A percentile compares a stretch with the other conserved stretches of the same genome.
These are phyloP conservation scores for Leishmania aethiopica DNA, from an alignment of 208 protist species.

Conservation along the genomic window DNA sequence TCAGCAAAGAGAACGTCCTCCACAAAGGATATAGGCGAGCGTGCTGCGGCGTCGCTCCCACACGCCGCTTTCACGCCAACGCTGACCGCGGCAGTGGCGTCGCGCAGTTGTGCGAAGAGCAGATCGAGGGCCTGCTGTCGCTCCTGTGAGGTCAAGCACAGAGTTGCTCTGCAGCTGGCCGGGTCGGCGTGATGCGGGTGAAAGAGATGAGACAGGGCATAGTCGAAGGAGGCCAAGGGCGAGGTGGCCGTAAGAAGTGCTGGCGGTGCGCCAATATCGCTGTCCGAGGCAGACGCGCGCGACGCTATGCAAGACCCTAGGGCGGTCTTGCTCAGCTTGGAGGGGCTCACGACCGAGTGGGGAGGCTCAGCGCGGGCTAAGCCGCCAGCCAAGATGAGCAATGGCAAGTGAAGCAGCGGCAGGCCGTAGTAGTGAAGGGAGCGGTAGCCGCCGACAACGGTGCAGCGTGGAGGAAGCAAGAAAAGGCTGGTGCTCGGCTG, in stretches of 20 bases:
- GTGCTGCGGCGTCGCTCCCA: neutral
- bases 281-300: neutral
- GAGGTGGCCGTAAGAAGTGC: constrained; percentile 1
- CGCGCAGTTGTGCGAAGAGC: constrained; percentile 2
- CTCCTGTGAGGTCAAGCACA: constrained; percentile 28
- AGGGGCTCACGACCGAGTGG: neutral
- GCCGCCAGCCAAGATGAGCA: constrained; percentile 27
- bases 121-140: neutral
- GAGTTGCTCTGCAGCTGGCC: constrained; percentile 2
- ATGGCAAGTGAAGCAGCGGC: constrained; percentile 55
- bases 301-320: no score
- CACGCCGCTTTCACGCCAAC: neutral
- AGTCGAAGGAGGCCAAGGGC: constrained; percentile 11
- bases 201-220: constrained; percentile 20
- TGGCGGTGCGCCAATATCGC: neutral
- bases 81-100: neutral
- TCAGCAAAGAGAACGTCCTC: constrained; percentile 25
- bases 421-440: constrained; percentile 72
- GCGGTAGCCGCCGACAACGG: constrained; percentile 49
- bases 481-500: neutral
- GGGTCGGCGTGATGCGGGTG: constrained; percentile 32
- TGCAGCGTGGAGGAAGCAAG: constrained; percentile 32
- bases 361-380: no score
- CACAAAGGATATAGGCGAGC: constrained; percentile 21
- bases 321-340: neutral